These are phyloP conservation scores for Lentinula edodes DNA, from an alignment of 768 basidiomycete genomes.

Conservation along the genomic window DNA sequence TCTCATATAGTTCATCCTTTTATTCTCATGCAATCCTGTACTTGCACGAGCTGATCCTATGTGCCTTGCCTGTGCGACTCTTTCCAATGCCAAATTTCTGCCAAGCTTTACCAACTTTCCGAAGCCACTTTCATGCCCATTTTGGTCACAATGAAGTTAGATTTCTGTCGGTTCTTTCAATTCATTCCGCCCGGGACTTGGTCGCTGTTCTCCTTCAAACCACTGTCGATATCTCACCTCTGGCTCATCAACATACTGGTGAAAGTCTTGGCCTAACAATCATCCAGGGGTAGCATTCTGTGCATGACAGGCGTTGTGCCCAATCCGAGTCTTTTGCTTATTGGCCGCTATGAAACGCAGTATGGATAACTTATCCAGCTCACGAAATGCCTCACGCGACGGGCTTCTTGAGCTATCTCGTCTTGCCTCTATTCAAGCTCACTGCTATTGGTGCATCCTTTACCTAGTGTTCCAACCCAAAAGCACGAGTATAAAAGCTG, in stretches of 20 bases:
- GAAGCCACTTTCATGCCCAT: not conserved
- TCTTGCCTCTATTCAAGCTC: not conserved
- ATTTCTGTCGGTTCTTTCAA: not conserved
- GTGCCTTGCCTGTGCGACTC: not conserved
- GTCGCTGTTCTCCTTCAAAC: not conserved
- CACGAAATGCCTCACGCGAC: not conserved
- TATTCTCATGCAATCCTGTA: not conserved
- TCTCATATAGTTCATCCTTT: not conserved
- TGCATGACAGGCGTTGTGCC: not conserved
- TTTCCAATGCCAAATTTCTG: not conserved
- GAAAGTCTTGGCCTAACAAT: not conserved
- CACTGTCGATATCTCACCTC: not conserved
- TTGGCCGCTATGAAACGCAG: not conserved
- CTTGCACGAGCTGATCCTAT: not conserved
- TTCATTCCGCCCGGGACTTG: not conserved
- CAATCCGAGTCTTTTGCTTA: not conserved
- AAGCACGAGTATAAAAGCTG: not conserved
- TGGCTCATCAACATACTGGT: not conserved
- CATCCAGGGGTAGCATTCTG: not conserved
- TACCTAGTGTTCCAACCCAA: not conserved
- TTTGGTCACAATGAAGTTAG: not conserved
- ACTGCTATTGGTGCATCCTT: not conserved
- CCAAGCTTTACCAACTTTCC: not conserved
- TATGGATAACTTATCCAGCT: not conserved
- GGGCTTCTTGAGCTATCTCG: not conserved